phyloP scores from a whole-genome alignment of 2,329 filamentous ascomycete genomes.

The Botrytis byssoidea region DNA sequence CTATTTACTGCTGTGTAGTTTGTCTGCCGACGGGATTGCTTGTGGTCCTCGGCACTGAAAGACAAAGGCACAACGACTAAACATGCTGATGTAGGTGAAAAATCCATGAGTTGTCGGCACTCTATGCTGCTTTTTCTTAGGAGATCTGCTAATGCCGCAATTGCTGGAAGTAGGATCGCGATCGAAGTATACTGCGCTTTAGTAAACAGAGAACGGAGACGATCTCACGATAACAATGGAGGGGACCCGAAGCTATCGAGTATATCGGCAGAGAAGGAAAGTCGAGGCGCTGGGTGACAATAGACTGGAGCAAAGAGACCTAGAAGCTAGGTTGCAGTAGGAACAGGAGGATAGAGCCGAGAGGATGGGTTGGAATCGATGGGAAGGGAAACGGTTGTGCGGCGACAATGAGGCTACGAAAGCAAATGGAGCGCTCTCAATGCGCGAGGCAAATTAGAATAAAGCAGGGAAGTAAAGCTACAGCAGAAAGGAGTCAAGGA shows the following conservation, averaged over 20 bases:
- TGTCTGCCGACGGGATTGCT: neutral
- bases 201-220: neutral
- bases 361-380: neutral
- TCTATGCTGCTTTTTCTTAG: neutral
- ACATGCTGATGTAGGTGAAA: neutral
- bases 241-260: neutral
- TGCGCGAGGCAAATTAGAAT: neutral
- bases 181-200: neutral
- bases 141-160: neutral
- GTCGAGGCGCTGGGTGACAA: neutral
- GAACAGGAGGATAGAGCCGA: neutral
- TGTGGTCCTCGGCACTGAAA: neutral
- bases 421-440: neutral
- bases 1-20: neutral
- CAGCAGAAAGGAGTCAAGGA: neutral
- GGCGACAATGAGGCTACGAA: neutral
- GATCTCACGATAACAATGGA: neutral
- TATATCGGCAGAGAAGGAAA: neutral
- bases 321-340: too few relatives aligned
- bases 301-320: neutral
- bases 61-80: neutral
- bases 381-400: neutral
- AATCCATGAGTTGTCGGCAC: fast-evolving
- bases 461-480: too few relatives aligned
- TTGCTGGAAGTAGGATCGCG: neutral